Evolutionary conservation across 2,329 filamentous ascomycete genomes (phyloP), one percentile per base, ranked within the genome.

Genomic region (Aureobasidium melanogenum): DNA sequence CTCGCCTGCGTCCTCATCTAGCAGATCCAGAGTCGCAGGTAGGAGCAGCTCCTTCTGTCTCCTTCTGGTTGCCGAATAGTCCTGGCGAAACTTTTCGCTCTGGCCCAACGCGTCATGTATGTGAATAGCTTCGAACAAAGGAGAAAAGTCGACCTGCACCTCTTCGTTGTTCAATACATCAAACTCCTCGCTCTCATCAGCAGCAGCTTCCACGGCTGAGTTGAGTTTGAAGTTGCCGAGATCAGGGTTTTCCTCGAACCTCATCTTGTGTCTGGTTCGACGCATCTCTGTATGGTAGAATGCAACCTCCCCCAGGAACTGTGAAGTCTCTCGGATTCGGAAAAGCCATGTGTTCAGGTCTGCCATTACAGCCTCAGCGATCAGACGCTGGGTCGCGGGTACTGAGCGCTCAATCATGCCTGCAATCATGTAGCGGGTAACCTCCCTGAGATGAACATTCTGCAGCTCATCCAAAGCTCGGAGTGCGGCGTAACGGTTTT

Each of bases 341-440:
- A 88, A 99, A 10, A 99, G 80, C 94, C 94, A 99, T 0, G 91
- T 97, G 71, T 97, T 97, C 60, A 99, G 77, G 74, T 99, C 94
- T 2, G 85, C 88, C 91, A 97, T 97, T 66, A 99, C 94, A 15
- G 92, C 91, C 74, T 97, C 93, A 4, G 93, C 93, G 61, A 99
- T 97, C 55, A 90, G 86, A 69, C 90, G 91, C 69, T 96, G 91
- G 1, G 91, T 97, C 3, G 89, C 86, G 1, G 94, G 94, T 34
- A 97, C 93, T 0, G 93, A 97, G 67, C 91, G 91, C 73, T 97
- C 93, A 66, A 99, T 97, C 78, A 96, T 85, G 70, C 95, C 91
- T 34, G 94, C 94, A 65, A 99, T 87, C 70, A 92, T 93, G 75
- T 97, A 95, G 66, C 97, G 91, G 1, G 90, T 95, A 9, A 96